These are phyloP conservation scores for Intubia oerlemansii DNA, from an alignment of 2,329 filamentous ascomycete genomes.

Conservation along the genomic window DNA sequence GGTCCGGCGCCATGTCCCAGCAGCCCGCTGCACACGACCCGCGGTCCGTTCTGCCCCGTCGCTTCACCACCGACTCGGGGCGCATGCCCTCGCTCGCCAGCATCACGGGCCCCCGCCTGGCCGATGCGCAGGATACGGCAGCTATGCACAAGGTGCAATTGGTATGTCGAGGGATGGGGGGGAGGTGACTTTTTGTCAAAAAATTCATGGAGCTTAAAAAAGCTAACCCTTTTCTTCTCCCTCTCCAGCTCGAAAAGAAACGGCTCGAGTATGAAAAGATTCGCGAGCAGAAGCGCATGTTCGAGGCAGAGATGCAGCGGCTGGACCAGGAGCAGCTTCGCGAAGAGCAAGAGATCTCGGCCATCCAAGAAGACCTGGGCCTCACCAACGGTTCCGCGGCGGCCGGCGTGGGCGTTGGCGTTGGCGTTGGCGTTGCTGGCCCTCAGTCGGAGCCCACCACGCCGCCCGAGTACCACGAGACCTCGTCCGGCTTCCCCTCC, in stretches of 20 bases:
- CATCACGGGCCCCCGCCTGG: slow-evolving; percentile 25
- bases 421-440: no score
- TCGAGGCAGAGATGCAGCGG: slow-evolving; percentile 81
- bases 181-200: no score
- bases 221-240: slow-evolving; percentile 2
- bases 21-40: slow-evolving; percentile 40
- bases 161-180: slow-evolving; percentile 24
- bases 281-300: slow-evolving; percentile 69
- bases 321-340: slow-evolving; percentile 68
- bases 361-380: slow-evolving; percentile 62
- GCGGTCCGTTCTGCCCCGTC: slow-evolving; percentile 61
- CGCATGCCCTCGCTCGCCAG: slow-evolving; percentile 56
- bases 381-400: slow-evolving; percentile 24
- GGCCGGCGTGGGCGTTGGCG: background rate
- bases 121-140: slow-evolving; percentile 12
- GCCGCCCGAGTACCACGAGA: slow-evolving; percentile 77
- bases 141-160: slow-evolving; percentile 55
- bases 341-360: slow-evolving; percentile 65
- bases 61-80: slow-evolving; percentile 84
- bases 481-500: slow-evolving; percentile 46
- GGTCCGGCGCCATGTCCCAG: slow-evolving; percentile 41
- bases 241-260: slow-evolving; percentile 67
- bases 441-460: slow-evolving; percentile 92
- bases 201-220: background rate
- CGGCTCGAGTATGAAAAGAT: slow-evolving; percentile 82